Conservation (phyloP, 129 eudicot genomes). For the Flaveria bidentis region DNA sequence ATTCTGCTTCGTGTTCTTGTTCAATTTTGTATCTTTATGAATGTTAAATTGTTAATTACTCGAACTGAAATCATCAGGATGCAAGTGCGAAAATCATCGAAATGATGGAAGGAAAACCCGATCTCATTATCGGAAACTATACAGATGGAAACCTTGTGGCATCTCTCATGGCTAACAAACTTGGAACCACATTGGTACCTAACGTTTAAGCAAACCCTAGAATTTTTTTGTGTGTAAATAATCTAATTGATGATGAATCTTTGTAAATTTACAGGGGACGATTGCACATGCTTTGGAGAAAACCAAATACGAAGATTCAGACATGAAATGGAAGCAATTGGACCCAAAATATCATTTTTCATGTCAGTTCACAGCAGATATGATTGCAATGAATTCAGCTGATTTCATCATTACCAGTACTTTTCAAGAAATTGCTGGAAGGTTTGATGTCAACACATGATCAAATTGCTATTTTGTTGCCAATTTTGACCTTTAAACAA, state of each 20-base stretch:
- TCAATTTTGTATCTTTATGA: neutral
- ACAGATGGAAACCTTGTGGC: conserved; percentile 97
- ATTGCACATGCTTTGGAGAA: conserved; percentile 99
- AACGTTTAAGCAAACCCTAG: neutral
- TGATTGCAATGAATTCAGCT: conserved; percentile 89
- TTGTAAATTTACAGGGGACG: conserved; percentile 56
- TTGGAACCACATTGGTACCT: conserved; percentile 80
- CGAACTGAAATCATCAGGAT: conserved; percentile 45
- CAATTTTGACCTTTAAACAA: neutral
- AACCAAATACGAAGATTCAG: conserved; percentile 99
- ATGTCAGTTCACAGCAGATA: conserved; percentile 95
- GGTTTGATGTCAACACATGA: conserved; percentile 43
- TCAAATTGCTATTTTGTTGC: neutral
- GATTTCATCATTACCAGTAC: conserved; percentile 98
- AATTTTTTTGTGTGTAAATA: neutral
- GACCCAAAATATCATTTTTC: conserved; percentile 94
- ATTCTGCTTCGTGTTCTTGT: neutral
- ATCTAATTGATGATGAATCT: conserved; percentile 1
- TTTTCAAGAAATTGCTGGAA: conserved; percentile 97
- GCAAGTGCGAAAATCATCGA: conserved; percentile 71
- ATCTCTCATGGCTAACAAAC: conserved; percentile 88
- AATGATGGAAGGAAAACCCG: conserved; percentile 94
- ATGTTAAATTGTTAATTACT: neutral
- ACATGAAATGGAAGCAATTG: conserved; percentile 79
- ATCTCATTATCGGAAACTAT: conserved; percentile 87